Evolutionary conservation across 108 stramenopile species (phyloP), one percentile per base, ranked within the genome.

Genomic region (Cyclotella kingstonii): DNA sequence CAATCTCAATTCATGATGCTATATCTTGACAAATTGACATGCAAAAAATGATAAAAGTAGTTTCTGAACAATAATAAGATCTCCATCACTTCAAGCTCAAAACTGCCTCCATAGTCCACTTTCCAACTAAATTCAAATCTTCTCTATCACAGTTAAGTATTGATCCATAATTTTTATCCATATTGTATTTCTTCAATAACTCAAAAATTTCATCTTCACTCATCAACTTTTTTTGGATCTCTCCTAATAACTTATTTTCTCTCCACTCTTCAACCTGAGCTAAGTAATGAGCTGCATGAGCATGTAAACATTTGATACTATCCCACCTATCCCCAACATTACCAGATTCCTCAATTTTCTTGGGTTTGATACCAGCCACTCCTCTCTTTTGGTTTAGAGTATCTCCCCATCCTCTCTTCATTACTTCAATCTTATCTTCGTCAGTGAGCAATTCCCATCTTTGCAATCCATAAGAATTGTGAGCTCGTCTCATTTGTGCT

Each of bases 221-320:
- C 83, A 73, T 77, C 82, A 76, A 49, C 22, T 79, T 84, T 18
- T 83, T 73, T 5, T 79, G 45, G 36, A 73, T 80, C 15, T 28
- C 40, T 43, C 26, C n/a, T n/a, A n/a, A n/a, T n/a, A n/a, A n/a
- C n/a, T n/a, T n/a, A n/a, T 53, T 63, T 11, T 59, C 30, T 18
- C 73, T 76, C 41, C 82, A 81, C 50, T 84, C 85, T 1, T 55
- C 55, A 25, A 77, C 35, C 23, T 77, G 70, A 14, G 77, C 77
- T 72, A 88, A 70, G 62, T 80, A 87, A 55, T 93, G 91, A 7
- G 91, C 91, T 5, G 75, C 79, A 76, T 93, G 91, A 5, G 91
- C 82, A 63, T 93, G 91, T 29, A 93, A 60, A 63, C 91, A 93
- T 39, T 93, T 93, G 73, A 93, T 68, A 42, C 68, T 60, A 47